Evolutionary conservation across 805 yeast species (phyloP).

Genomic region (Blastobotrys terrestris): DNA sequence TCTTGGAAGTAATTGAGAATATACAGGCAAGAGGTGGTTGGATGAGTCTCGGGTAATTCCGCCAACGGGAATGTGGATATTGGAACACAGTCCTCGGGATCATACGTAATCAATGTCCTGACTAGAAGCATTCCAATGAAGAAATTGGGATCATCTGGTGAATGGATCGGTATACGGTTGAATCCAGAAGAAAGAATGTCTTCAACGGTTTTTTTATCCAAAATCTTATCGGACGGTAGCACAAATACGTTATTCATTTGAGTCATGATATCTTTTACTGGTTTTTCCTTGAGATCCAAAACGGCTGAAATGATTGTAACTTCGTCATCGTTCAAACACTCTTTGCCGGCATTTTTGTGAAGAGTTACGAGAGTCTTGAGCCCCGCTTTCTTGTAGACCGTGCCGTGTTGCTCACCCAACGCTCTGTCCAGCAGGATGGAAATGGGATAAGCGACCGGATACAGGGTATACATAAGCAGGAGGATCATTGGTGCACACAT

Average conservation of each 20-base stretch:
- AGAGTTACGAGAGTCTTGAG: conserved; percentile 87
- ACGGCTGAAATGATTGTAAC: conserved; percentile 94
- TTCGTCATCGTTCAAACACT: conserved; percentile 87
- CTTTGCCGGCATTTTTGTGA: conserved; percentile 93
- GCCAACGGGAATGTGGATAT: conserved; percentile 93
- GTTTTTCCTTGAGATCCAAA: conserved; percentile 85
- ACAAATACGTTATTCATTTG: conserved; percentile 88
- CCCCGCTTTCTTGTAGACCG: conserved; percentile 87
- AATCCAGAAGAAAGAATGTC: conserved; percentile 91
- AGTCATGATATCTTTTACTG: conserved; percentile 84
- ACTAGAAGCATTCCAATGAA: conserved; percentile 94
- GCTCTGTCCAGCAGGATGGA: conserved; percentile 73
- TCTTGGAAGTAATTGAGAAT: conserved; percentile 94
- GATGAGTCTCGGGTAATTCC: conserved; percentile 88
- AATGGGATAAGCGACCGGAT: conserved; percentile 88
- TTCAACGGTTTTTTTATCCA: conserved; percentile 81
- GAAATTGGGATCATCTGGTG: conserved; percentile 82
- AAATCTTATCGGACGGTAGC: conserved; percentile 74
- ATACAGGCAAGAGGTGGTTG: conserved; percentile 87
- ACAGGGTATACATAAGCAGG: conserved; percentile 77
- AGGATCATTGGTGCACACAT: conserved; percentile 84
- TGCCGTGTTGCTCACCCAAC: conserved; percentile 94
- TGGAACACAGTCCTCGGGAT: conserved; percentile 92
- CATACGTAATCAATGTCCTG: conserved; percentile 86
- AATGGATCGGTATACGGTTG: conserved; percentile 88